A percentile compares a stretch with the other conserved stretches of the same genome.
Evolutionary conservation across 2,329 filamentous ascomycete species (phyloP).

Genomic region (Plenodomus lindquistii): DNA sequence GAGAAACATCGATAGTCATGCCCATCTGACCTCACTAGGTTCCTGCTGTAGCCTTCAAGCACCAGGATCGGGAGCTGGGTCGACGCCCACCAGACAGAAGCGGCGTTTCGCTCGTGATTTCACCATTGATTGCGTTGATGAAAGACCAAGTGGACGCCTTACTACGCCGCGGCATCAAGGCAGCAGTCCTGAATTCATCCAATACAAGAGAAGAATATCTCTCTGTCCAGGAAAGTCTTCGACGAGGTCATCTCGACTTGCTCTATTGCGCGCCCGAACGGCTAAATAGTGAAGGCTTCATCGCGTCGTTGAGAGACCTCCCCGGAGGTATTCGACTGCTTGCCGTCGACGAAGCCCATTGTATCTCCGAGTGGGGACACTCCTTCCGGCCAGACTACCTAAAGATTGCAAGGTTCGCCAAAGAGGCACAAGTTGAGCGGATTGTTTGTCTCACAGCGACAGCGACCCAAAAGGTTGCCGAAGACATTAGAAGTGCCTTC

Average conservation of each 20-base stretch:
- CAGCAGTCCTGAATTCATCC: slow-evolving; percentile 75
- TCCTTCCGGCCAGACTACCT: slow-evolving; percentile 92
- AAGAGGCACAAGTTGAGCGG: slow-evolving; percentile 83
- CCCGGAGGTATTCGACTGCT: slow-evolving; percentile 74
- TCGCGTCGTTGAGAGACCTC: slow-evolving; percentile 66
- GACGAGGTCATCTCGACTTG: slow-evolving; percentile 73
- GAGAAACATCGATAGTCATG: not conserved
- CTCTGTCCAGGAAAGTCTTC: slow-evolving; percentile 60
- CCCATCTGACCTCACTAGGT: slow-evolving; percentile 18
- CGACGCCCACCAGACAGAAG: slow-evolving; percentile 60
- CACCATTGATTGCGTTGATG: slow-evolving; percentile 91
- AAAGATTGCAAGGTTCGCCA: slow-evolving; percentile 72
- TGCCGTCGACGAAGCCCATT: slow-evolving; percentile 95
- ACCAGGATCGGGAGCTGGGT: slow-evolving; percentile 41
- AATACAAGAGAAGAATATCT: slow-evolving; percentile 59
- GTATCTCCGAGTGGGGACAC: slow-evolving; percentile 96
- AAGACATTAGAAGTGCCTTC: slow-evolving; percentile 84
- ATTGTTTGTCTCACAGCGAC: slow-evolving; percentile 81
- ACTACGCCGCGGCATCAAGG: slow-evolving; percentile 69
- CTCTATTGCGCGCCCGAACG: slow-evolving; percentile 96
- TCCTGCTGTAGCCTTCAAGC: slow-evolving; percentile 50
- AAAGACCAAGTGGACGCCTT: slow-evolving; percentile 92
- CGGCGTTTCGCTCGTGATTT: slow-evolving; percentile 89
- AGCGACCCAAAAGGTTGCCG: slow-evolving; percentile 76
- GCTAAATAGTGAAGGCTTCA: slow-evolving; percentile 75